Conservation (phyloP, 73 alveolate genomes). For the Symbiodinium natans region DNA sequence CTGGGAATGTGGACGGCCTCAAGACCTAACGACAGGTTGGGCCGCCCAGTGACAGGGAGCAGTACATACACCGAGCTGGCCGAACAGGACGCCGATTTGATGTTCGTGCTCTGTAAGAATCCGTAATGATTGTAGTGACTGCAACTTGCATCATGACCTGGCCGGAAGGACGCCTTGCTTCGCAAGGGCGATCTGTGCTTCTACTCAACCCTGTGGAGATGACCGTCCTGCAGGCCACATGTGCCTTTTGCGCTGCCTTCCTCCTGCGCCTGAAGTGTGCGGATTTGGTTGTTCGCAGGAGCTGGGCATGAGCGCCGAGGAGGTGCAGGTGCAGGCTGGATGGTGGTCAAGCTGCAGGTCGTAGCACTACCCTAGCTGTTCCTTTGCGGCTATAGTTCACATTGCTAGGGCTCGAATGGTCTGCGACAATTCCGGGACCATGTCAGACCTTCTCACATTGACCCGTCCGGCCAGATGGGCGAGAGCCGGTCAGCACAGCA, state of each 20-base stretch:
- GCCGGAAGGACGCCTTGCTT: slow-evolving; percentile 37
- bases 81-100: slow-evolving; percentile 41
- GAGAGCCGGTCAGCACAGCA: too few relatives aligned
- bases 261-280: neutral
- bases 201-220: slow-evolving; percentile 49
- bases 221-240: slow-evolving; percentile 10
- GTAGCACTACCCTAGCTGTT: too few relatives aligned
- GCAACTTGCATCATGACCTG: too few relatives aligned
- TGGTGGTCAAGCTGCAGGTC: too few relatives aligned
- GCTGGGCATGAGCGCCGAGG: neutral
- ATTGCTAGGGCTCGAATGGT: too few relatives aligned
- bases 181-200: slow-evolving; percentile 58
- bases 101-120: neutral
- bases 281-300: neutral
- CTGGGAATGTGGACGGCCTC: too few relatives aligned
- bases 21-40: neutral
- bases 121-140: too few relatives aligned
- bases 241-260: too few relatives aligned
- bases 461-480: too few relatives aligned
- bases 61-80: slow-evolving; percentile 81
- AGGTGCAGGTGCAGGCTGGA: neutral
- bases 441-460: too few relatives aligned
- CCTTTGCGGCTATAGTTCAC: too few relatives aligned
- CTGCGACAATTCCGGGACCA: too few relatives aligned
- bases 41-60: slow-evolving; percentile 63